Base-by-base conservation (phyloP, 2,329 filamentous ascomycete species). In the Cladosporium colombiae region DNA sequence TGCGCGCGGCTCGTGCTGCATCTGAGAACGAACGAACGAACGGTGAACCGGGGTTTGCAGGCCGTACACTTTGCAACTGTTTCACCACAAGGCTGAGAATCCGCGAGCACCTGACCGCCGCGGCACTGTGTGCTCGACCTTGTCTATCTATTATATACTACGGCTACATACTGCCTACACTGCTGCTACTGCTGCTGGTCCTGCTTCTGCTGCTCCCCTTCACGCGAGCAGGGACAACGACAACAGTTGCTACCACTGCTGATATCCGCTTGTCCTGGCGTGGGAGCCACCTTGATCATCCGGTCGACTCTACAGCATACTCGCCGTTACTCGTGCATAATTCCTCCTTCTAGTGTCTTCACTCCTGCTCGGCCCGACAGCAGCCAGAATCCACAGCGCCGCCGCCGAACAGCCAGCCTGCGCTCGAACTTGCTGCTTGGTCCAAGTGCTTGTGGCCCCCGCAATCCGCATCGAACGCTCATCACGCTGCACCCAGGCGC, bases 1-100 rank as follows among this genome's bases (percentile, higher is more conserved):
- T 37, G 52, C 49, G 59, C 46, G 60, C 60, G 60, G 60, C 60
- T 62, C 60, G 60, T 62, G 60, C 60, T 52, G 60, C 60, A 62
- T n/a, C 46, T 46, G 40, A 62, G 49, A 53, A 62, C 49, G 49
- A 33, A n/a, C 49, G 49, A 33, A n/a, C 16, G 5, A 18, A 37
- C 33, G 25, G 33, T 35, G 50, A 56, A 37, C 61, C 61, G 61
- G 49, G 61, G 61, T 55, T 63, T 44, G 50, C 50, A 29, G 61
- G 61, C 61, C 25, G 37, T 37, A 63, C 49, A 52, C 50, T 56
- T 56, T 63, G 40, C 61, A 56, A 23, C 23, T 53, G 61, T 44
- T 56, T 63, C 61, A 53, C 49, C 61, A 52, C 61, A 56, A 63
- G 61, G 50, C 61, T 63, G 61, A 63, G 35, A 31, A 23, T 44